Evolutionary conservation across 1,139 yeast species (phyloP).

Genomic region (Scheffersomyces insectosa): DNA sequence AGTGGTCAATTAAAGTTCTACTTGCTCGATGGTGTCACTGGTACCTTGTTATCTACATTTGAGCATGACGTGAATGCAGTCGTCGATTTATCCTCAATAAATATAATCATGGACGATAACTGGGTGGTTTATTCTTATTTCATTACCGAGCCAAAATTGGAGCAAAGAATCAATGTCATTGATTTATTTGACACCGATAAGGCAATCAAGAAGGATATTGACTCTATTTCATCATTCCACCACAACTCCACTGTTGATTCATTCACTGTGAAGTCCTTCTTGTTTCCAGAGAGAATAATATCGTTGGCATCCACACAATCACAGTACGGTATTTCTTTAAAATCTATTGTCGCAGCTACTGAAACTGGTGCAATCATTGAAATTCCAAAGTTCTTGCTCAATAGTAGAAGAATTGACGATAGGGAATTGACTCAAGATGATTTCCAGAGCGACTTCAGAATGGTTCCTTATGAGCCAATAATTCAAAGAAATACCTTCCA

Average conservation of each 20-base stretch:
- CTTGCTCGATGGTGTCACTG: slow-evolving; percentile 69
- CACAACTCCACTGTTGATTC: slow-evolving; percentile 23
- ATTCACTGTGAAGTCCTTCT: slow-evolving; percentile 54
- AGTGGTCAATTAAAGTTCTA: slow-evolving; percentile 39
- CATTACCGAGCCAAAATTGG: slow-evolving; percentile 49
- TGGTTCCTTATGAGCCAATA: slow-evolving; percentile 67
- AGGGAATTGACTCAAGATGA: slow-evolving; percentile 57
- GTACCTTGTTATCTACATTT: slow-evolving; percentile 56
- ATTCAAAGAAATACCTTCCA: slow-evolving; percentile 49
- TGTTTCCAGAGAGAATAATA: slow-evolving; percentile 57
- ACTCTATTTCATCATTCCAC: slow-evolving; percentile 35
- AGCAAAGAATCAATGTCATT: slow-evolving; percentile 65
- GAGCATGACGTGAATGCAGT: slow-evolving; percentile 42
- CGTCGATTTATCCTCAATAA: slow-evolving; percentile 39
- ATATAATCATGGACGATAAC: slow-evolving; percentile 73
- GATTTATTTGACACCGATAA: slow-evolving; percentile 72
- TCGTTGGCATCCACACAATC: slow-evolving; percentile 62
- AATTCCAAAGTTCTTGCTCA: slow-evolving; percentile 66
- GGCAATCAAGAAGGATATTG: slow-evolving; percentile 9
- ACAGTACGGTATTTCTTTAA: slow-evolving; percentile 70
- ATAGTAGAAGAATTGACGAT: slow-evolving; percentile 60
- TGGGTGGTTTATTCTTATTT: slow-evolving; percentile 77
- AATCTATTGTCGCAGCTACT: slow-evolving; percentile 63
- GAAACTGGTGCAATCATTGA: slow-evolving; percentile 64
- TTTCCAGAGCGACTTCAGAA: slow-evolving; percentile 55